phyloP scores from a whole-genome alignment of 495 filamentous ascomycete genomes.

The Penicillium silybi region DNA sequence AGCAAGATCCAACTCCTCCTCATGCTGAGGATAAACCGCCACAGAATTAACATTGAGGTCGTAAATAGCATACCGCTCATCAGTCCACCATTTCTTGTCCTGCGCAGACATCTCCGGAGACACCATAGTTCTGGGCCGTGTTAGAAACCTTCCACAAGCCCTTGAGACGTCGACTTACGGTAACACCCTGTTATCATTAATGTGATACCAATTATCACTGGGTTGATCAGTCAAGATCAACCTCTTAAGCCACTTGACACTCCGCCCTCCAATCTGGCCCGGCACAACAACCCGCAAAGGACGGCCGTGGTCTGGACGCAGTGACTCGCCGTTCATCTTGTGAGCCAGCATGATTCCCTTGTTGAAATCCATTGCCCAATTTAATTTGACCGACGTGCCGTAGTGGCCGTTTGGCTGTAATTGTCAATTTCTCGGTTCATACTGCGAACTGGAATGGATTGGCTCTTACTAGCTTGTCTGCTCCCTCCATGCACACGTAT shows the following conservation, averaged over 20 bases:
- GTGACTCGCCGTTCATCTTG: constrained; percentile 85
- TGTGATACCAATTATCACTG: constrained; percentile 96
- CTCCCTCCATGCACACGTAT: constrained; percentile 92
- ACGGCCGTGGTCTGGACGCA: constrained; percentile 84
- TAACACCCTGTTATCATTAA: constrained; percentile 89
- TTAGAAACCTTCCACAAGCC: constrained; percentile 2
- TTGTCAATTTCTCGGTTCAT: constrained; percentile 4
- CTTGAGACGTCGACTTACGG: constrained; percentile 43
- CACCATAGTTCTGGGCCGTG: constrained; percentile 60
- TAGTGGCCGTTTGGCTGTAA: constrained; percentile 80
- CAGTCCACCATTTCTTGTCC: constrained; percentile 77
- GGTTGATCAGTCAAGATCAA: constrained; percentile 74
- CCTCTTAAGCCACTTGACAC: constrained; percentile 92
- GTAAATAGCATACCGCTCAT: constrained; percentile 93
- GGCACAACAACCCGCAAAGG: constrained; percentile 84
- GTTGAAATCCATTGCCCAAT: constrained; percentile 83
- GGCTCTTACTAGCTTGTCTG: constrained; percentile 67
- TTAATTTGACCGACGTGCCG: constrained; percentile 83
- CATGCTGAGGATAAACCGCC: constrained; percentile 75
- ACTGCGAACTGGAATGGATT: background rate
- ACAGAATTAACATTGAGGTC: constrained; percentile 89
- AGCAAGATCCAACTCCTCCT: constrained; percentile 61
- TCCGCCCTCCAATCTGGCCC: constrained; percentile 89
- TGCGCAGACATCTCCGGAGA: constrained; percentile 75
- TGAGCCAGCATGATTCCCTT: constrained; percentile 86